A percentile compares a stretch with the other conserved stretches of the same genome.
Evolutionary conservation across 805 yeast species (phyloP).

Genomic region (Candida wancherniae): DNA sequence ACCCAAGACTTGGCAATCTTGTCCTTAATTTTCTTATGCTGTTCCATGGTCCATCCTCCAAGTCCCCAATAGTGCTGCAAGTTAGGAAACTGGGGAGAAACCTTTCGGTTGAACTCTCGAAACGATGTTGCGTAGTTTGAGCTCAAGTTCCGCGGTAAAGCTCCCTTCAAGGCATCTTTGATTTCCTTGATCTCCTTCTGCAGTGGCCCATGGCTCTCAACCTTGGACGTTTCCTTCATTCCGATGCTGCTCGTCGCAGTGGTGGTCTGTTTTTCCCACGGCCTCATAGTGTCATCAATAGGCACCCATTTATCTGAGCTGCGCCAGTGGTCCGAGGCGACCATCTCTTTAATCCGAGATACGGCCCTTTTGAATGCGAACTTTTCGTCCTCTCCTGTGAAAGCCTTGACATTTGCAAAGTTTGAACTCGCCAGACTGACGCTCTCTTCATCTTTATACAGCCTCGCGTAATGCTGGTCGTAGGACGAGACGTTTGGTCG

Average conservation of each 20-base stretch:
- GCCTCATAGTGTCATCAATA: constrained; percentile 45
- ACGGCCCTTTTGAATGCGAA: constrained; percentile 72
- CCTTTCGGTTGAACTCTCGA: constrained; percentile 18
- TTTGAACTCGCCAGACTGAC: constrained; percentile 13
- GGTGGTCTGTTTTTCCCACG: constrained; percentile 45
- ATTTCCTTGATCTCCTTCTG: constrained; percentile 7
- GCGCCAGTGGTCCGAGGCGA: constrained; percentile 51
- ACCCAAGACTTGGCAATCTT: constrained; percentile 56
- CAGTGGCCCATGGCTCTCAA: too few species aligned
- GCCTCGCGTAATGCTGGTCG: constrained; percentile 40
- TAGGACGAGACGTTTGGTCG: constrained; percentile 66
- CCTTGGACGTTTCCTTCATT: too few species aligned
- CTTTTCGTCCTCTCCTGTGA: constrained; percentile 74
- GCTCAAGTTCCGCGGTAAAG: constrained; percentile 25
- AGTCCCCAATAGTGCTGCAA: constrained; percentile 62
- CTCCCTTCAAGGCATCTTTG: constrained; percentile 7
- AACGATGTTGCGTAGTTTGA: constrained; percentile 18
- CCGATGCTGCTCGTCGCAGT: too few species aligned
- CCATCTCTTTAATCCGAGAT: constrained; percentile 59
- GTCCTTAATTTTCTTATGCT: constrained; percentile 47
- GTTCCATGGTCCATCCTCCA: constrained; percentile 50
- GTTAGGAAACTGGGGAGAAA: constrained; percentile 21
- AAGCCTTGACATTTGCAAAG: constrained; percentile 47
- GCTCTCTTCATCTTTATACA: constrained; percentile 7
- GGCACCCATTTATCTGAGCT: constrained; percentile 49